Conservation (phyloP, 176 grass and related monocot genomes). For the Avena sativa region DNA sequence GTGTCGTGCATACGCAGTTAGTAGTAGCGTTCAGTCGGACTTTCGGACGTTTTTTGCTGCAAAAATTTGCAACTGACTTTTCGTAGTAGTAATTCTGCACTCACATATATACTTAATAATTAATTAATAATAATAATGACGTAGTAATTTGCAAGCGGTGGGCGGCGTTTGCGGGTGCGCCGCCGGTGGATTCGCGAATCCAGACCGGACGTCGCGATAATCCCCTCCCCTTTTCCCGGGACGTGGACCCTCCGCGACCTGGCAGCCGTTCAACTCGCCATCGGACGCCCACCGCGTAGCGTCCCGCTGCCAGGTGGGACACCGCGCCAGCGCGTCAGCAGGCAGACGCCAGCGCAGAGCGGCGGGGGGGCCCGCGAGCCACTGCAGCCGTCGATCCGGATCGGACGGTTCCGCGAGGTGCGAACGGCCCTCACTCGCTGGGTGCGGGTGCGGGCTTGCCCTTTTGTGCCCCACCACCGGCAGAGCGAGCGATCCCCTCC, state of each 20-base stretch:
- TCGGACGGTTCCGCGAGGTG: constrained; percentile 10
- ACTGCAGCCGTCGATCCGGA: not conserved
- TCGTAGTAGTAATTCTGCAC: too few relatives aligned
- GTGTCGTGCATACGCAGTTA: too few relatives aligned
- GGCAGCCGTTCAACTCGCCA: constrained; percentile 10
- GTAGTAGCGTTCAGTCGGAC: too few relatives aligned
- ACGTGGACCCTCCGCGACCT: constrained; percentile 15
- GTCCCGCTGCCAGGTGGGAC: constrained; percentile 14
- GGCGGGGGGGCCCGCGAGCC: constrained; percentile 6
- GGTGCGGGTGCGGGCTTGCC: constrained; percentile 7
- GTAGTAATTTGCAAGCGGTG: too few relatives aligned
- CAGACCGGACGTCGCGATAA: too few relatives aligned
- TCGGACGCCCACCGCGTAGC: constrained; percentile 21
- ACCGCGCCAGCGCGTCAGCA: constrained; percentile 33
- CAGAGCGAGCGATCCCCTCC: constrained; percentile 14
- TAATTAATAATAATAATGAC: too few relatives aligned
- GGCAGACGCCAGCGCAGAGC: constrained; percentile 47
- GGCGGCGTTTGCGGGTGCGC: constrained; percentile 36
- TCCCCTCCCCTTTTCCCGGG: not conserved
- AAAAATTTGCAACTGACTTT: too few relatives aligned
- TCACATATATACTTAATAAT: too few relatives aligned
- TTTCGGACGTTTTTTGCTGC: too few relatives aligned
- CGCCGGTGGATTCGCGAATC: constrained; percentile 22
- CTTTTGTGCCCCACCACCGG: constrained; percentile 53
- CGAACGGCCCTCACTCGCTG: constrained; percentile 12